Conservation (phyloP, 2,329 filamentous ascomycete species). For the Saccharata proteae region DNA sequence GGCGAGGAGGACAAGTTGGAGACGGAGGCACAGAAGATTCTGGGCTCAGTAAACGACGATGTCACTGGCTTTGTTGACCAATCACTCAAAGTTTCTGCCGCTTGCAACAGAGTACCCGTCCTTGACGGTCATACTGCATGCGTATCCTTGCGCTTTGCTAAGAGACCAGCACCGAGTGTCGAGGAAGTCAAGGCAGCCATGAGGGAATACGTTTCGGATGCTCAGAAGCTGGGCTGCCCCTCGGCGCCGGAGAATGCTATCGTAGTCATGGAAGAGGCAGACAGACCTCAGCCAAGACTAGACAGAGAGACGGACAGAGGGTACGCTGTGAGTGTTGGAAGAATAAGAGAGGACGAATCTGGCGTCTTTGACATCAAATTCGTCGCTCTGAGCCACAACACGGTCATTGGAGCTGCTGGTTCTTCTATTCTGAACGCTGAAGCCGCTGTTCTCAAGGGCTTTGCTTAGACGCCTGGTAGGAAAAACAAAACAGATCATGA, state of each 20-base stretch:
- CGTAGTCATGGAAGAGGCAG: constrained; percentile 76
- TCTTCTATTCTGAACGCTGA: constrained; percentile 92
- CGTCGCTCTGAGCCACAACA: constrained; percentile 81
- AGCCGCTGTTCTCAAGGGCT: constrained; percentile 81
- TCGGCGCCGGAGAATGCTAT: constrained; percentile 76
- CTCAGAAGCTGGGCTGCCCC: constrained; percentile 70
- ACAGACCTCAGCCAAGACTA: constrained; percentile 81
- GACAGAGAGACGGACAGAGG: constrained; percentile 77
- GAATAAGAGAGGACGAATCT: constrained; percentile 72
- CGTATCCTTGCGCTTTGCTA: constrained; percentile 72
- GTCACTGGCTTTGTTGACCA: constrained; percentile 69
- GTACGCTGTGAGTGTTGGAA: constrained; percentile 83
- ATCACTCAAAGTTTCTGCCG: constrained; percentile 64
- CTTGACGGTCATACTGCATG: constrained; percentile 94
- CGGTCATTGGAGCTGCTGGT: constrained; percentile 91
- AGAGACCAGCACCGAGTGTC: constrained; percentile 58
- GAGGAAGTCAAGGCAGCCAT: constrained; percentile 70
- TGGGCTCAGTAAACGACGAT: constrained; percentile 61
- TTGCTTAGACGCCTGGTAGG: constrained; percentile 42
- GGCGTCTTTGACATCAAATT: constrained; percentile 94
- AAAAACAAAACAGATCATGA: no score
- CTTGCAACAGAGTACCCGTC: constrained; percentile 90
- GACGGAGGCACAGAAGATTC: constrained; percentile 88
- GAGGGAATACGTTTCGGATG: constrained; percentile 70
- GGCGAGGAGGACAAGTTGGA: constrained; percentile 96